Conservation (phyloP, 345 rosid species). For the Camelina neglecta region DNA sequence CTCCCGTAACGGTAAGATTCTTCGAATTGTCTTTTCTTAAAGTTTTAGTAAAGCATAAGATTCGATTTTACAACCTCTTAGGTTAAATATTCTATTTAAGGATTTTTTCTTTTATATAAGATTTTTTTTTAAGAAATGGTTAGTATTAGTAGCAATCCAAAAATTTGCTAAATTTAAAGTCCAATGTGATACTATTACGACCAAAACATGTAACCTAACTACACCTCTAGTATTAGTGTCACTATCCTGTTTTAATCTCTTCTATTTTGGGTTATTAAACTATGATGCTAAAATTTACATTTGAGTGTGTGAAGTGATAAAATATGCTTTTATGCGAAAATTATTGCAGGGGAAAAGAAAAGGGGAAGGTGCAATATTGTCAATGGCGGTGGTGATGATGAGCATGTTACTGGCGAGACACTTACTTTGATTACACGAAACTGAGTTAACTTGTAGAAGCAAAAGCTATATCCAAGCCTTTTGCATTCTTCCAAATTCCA, state of each 20-base stretch:
- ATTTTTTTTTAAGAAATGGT: not conserved
- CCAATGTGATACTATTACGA: no score
- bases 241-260: no score
- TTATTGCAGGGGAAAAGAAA: conserved; percentile 39
- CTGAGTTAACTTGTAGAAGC: conserved; percentile 28
- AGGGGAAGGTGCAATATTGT: conserved; percentile 20
- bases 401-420: conserved; percentile 37
- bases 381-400: conserved; percentile 32
- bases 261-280: no score
- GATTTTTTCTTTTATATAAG: no score
- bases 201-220: no score
- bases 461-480: conserved; percentile 2
- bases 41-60: conserved; percentile 29
- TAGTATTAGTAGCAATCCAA: not conserved
- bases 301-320: conserved; percentile 25
- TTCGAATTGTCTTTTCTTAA: conserved; percentile 21
- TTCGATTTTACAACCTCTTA: conserved; percentile 14
- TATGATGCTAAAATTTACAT: not conserved
- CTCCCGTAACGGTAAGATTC: conserved; percentile 55
- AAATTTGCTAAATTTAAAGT: no score
- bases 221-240: no score
- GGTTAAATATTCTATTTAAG: conserved; percentile 8
- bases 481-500: conserved; percentile 32
- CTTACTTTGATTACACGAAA: conserved; percentile 41
- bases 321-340: conserved; percentile 10